These are phyloP conservation scores for Camelina neglecta DNA, from an alignment of 345 rosid species.

Conservation along the genomic window DNA sequence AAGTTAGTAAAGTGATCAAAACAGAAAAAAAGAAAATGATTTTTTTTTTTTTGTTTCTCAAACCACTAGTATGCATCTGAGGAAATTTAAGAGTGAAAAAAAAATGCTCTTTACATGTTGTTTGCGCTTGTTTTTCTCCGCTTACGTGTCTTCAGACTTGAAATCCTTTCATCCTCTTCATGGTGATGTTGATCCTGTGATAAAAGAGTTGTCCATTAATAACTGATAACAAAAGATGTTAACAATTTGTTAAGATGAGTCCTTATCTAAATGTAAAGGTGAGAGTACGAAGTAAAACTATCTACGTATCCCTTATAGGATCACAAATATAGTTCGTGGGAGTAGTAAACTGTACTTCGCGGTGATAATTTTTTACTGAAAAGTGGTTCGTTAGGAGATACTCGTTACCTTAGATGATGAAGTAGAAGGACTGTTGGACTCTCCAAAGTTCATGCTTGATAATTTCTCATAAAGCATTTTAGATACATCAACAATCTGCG, in stretches of 20 bases:
- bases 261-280: not conserved
- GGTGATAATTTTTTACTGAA: not conserved
- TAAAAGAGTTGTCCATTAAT: not conserved
- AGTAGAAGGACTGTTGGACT: slow-evolving; percentile 43
- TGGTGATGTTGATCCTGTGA: slow-evolving; percentile 50
- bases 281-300: not conserved
- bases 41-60: not conserved
- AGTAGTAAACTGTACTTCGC: not conserved
- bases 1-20: slow-evolving; percentile 27
- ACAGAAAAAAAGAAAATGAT: not conserved
- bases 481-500: slow-evolving; percentile 72
- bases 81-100: not conserved
- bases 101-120: slow-evolving; percentile 48
- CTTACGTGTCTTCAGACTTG: slow-evolving; percentile 47
- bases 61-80: slow-evolving; percentile 1
- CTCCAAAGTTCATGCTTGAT: slow-evolving; percentile 53
- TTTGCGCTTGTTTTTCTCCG: slow-evolving; percentile 49
- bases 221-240: not conserved
- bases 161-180: slow-evolving; percentile 46
- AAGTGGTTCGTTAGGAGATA: not conserved
- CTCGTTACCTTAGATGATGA: slow-evolving; percentile 58
- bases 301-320: not conserved
- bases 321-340: not conserved
- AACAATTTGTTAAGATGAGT: not conserved
- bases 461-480: slow-evolving; percentile 62